Base-by-base conservation (phyloP, 257 asterid genomes). In the Rehmannia glutinosa region DNA sequence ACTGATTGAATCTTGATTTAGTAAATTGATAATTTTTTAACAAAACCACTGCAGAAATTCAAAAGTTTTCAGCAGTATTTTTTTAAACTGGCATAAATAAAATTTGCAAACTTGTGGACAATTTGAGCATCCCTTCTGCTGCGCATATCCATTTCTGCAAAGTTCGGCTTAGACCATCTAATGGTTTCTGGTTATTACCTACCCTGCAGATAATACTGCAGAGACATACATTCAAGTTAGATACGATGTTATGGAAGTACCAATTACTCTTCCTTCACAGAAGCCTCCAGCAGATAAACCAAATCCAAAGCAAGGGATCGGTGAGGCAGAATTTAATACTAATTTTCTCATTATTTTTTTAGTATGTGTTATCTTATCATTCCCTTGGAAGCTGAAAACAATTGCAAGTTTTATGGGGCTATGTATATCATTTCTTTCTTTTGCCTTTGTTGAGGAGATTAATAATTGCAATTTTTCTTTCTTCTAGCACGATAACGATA, bases 261-360 rank as follows among this genome's bases (percentile, higher is more conserved):
- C 99, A 2, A 80, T 90, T 42, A 78, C 84, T 39, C 91, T 93
- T 51, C 99, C 96, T 71, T 75, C 85, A 54, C 96, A 80, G 73
- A 93, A 90, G 77, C 99, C 99, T 75, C 92, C 82, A 60, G 84
- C 90, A 28, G 99, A 93, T 77, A 93, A 88, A 76, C 97, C 99
- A 73, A 93, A 93, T 67, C 97, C 98, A 50, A 93, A 93, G 70
- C 97, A 93, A 80, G 99, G 99, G 59, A 85, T 93, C 38, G 91
- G 99, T 90, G 71, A 82, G 86, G 15, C 77, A 23, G 45, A 50
- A 25, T 71, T 73, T 60, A 32, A 61, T 70, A 21, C 57, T 53
- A 53, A 21, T 27, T 11, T 57, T n/a, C 25, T 69, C 11, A 16
- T 23, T 58, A 1, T 62, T 45, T 12, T 73, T 50, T 41, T 52